Evolutionary conservation across 352 stramenopile genomes (phyloP).

Genomic region (Globisporangium spiculum): DNA sequence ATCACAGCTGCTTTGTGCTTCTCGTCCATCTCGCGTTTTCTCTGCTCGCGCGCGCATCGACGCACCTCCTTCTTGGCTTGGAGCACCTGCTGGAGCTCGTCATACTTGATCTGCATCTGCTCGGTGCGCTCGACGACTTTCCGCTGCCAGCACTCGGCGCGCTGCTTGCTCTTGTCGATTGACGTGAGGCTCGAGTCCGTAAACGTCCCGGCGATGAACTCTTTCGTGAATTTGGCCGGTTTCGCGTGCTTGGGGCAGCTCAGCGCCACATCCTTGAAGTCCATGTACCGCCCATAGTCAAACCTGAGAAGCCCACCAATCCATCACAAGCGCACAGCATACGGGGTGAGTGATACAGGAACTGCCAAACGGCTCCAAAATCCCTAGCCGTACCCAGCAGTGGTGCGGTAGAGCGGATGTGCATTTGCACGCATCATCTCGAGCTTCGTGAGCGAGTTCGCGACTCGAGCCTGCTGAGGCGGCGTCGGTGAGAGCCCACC

Average conservation of each 20-base stretch:
- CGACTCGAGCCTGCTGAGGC: slow-evolving; percentile 22
- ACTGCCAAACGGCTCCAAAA: background rate
- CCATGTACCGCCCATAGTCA: slow-evolving; percentile 57
- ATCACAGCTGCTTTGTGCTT: slow-evolving; percentile 20
- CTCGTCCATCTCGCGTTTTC: slow-evolving; percentile 33
- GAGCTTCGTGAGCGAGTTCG: slow-evolving; percentile 50
- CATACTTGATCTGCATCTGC: slow-evolving; percentile 65
- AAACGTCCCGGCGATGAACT: slow-evolving; percentile 56
- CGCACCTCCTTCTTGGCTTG: slow-evolving; percentile 43
- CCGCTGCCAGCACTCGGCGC: slow-evolving; percentile 46
- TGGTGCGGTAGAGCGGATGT: slow-evolving; percentile 62
- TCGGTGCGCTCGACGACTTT: slow-evolving; percentile 50
- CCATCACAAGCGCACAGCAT: background rate
- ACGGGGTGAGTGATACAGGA: background rate
- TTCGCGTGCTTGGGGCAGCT: slow-evolving; percentile 54
- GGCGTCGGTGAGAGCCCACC: slow-evolving; percentile 14
- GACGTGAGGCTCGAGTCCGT: slow-evolving; percentile 51
- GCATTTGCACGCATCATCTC: slow-evolving; percentile 34
- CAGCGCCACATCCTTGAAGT: slow-evolving; percentile 49
- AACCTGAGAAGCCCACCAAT: slow-evolving; percentile 22
- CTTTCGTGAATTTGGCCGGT: slow-evolving; percentile 43
- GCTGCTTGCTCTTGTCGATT: slow-evolving; percentile 50
- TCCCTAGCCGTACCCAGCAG: slow-evolving; percentile 26
- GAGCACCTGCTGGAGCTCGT: slow-evolving; percentile 52
- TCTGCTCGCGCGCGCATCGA: slow-evolving; percentile 29